Conservation (phyloP, 495 filamentous ascomycete genomes). For the Aspergillus nanangensis region DNA sequence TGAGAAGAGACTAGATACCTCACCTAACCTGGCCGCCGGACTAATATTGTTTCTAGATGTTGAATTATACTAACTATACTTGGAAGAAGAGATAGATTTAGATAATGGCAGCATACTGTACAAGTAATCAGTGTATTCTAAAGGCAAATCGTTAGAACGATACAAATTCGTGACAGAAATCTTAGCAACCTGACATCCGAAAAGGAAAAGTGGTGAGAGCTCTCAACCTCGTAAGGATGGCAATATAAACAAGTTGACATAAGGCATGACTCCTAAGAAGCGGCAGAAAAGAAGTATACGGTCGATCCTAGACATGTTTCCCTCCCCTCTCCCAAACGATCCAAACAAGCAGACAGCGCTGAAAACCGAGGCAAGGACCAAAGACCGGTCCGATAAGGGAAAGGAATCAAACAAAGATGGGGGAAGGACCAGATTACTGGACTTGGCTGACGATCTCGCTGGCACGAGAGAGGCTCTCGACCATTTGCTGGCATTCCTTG, state of each 20-base stretch:
- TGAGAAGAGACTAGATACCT: too few relatives aligned
- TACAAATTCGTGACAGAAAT: slow-evolving; percentile 21
- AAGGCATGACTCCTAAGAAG: slow-evolving; percentile 11
- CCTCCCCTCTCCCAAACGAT: not conserved
- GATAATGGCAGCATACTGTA: not conserved
- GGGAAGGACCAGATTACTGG: slow-evolving; percentile 51
- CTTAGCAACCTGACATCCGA: slow-evolving; percentile 13
- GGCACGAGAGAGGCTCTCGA: slow-evolving; percentile 81
- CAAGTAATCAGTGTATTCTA: not conserved
- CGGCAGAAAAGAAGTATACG: not conserved
- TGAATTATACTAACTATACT: too few relatives aligned
- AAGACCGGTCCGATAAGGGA: slow-evolving; percentile 5
- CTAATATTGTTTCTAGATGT: too few relatives aligned
- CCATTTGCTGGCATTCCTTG: slow-evolving; percentile 99
- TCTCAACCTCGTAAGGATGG: not conserved
- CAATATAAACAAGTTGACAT: slow-evolving; percentile 15
- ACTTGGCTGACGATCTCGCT: slow-evolving; percentile 97
- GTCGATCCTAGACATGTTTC: too few relatives aligned
- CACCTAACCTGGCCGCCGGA: too few relatives aligned
- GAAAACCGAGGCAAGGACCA: slow-evolving; percentile 5
- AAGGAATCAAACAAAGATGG: slow-evolving; percentile 11
- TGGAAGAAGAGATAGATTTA: too few relatives aligned
- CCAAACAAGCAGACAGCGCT: not conserved
- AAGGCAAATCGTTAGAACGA: slow-evolving; percentile 17
- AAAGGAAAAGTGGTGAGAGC: slow-evolving; percentile 9